Percentiles rank a stretch among this genome's conserved stretches.
These are phyloP conservation scores for Berberis thunbergii DNA, from an alignment of 164 flowering plant species.

Conservation along the genomic window DNA sequence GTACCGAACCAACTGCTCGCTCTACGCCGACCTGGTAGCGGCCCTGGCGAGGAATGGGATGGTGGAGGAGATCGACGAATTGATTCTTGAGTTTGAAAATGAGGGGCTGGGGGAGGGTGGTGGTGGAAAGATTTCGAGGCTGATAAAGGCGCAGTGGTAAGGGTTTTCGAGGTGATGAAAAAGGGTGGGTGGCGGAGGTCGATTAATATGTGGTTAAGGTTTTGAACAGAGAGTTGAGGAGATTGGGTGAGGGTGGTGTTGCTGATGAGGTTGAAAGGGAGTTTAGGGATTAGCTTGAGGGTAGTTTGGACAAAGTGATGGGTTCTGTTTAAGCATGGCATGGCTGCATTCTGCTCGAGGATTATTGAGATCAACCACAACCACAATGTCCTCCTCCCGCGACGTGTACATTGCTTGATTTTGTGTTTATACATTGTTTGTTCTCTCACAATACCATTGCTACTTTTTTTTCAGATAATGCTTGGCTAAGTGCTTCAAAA, in stretches of 20 bases:
- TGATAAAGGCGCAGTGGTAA: conserved; percentile 53
- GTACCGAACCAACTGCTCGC: conserved; percentile 33
- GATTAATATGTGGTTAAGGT: conserved; percentile 67
- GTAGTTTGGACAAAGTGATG: neutral
- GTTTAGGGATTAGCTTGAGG: conserved; percentile 22
- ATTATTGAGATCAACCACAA: too few relatives aligned
- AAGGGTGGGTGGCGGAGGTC: conserved; percentile 32
- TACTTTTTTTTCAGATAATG: too few relatives aligned
- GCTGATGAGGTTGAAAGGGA: conserved; percentile 55
- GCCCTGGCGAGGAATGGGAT: conserved; percentile 40
- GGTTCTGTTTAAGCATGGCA: too few relatives aligned
- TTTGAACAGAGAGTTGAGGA: conserved; percentile 58
- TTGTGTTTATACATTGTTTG: too few relatives aligned
- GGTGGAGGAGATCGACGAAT: conserved; percentile 50
- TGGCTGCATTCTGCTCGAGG: too few relatives aligned
- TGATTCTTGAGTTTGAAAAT: conserved; percentile 41
- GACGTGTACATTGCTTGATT: too few relatives aligned
- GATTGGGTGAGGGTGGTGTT: conserved; percentile 41
- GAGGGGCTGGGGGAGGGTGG: conserved; percentile 21
- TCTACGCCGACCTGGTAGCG: conserved; percentile 46
- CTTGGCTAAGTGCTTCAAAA: too few relatives aligned
- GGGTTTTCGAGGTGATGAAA: conserved; percentile 57
- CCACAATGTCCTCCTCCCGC: too few relatives aligned
- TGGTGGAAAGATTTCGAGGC: conserved; percentile 36
- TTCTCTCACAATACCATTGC: too few relatives aligned